phyloP scores from a whole-genome alignment of 2,329 filamentous ascomycete genomes.

The Kalmusia sp. region DNA sequence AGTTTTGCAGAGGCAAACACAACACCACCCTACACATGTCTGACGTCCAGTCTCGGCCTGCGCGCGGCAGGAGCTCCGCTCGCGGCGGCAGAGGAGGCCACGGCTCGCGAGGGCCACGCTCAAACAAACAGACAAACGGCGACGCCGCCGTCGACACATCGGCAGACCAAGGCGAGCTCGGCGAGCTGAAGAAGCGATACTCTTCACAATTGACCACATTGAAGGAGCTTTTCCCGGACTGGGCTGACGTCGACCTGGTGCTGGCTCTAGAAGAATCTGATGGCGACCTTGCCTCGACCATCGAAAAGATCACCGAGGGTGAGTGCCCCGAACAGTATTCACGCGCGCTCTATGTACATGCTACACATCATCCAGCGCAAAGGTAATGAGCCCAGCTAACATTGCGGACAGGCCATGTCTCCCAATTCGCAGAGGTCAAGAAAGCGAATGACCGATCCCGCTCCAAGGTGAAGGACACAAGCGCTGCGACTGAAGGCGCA shows the following conservation, averaged over 20 bases:
- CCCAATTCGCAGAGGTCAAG: slow-evolving; percentile 85
- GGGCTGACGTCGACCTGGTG: slow-evolving; percentile 94
- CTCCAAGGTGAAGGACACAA: slow-evolving; percentile 73
- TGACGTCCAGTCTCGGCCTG: slow-evolving; percentile 86
- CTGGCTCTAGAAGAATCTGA: slow-evolving; percentile 90
- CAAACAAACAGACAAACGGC: slow-evolving; percentile 68
- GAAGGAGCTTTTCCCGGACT: slow-evolving; percentile 92
- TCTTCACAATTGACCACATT: slow-evolving; percentile 78
- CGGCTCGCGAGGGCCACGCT: slow-evolving; percentile 61
- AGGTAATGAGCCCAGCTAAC: slow-evolving; percentile 13
- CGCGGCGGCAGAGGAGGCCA: slow-evolving; percentile 81
- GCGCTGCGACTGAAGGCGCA: slow-evolving; percentile 59
- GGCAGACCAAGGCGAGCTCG: slow-evolving; percentile 87
- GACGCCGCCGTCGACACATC: slow-evolving; percentile 68
- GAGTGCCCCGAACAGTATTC: slow-evolving; percentile 30
- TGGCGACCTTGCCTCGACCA: slow-evolving; percentile 74
- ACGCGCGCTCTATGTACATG: no score
- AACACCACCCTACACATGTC: slow-evolving; percentile 73
- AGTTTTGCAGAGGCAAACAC: slow-evolving; percentile 23
- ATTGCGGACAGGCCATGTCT: slow-evolving; percentile 68
- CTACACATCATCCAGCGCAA: background rate
- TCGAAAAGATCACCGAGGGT: slow-evolving; percentile 83
- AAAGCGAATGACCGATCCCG: slow-evolving; percentile 76
- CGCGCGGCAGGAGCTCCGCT: slow-evolving; percentile 89
- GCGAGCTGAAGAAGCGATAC: slow-evolving; percentile 90